Evolutionary conservation across 208 protist species (phyloP), one percentile per base, ranked within the genome.

Genomic region (Crithidia thermophila): DNA sequence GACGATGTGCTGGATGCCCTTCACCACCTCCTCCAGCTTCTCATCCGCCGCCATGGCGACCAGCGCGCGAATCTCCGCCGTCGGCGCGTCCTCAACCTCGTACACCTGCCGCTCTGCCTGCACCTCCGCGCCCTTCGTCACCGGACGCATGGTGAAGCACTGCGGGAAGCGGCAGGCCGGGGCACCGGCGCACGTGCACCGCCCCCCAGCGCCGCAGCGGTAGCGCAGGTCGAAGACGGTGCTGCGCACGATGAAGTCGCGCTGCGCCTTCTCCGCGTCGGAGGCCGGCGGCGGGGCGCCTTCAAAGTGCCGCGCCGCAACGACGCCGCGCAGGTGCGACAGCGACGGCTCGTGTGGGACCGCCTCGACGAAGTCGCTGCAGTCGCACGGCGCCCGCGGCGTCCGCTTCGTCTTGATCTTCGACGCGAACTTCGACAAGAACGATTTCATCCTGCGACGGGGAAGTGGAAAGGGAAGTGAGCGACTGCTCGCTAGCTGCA

Each of bases 61-160:
- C 20, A 91, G 55, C 5, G 63, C 72, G 18, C 75, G 75, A 16
- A 87, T 88, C 46, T 79, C 58, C 31, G 70, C 42, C 27, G 79
- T 79, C 10, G 81, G 75, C n/a, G 84, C 77, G 37, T 84, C 78
- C 36, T 83, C 84, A 4, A 82, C 75, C 62, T 94, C 89, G 62
- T 81, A 89, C 23, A 67, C 72, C 25, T 77, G 61, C 23, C 89
- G 84, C 56, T 79, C 82, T 21, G 84, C 82, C 58, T 81, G 72
- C 46, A 94, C 61, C 67, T 92, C 85, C 0, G 84, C 86, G 3
- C 85, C 89, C 49, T 92, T 92, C 16, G 74, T 91, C 8, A 92
- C 47, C 28, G 89, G 89, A 20, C 89, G 85, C 77, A 90, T 80
- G 3, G 76, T 68, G 59, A 93, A 88, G 65, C 89, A 94, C 34